Evolutionary conservation across 345 rosid genomes (phyloP).

Genomic region (Atalantia buxifolia): DNA sequence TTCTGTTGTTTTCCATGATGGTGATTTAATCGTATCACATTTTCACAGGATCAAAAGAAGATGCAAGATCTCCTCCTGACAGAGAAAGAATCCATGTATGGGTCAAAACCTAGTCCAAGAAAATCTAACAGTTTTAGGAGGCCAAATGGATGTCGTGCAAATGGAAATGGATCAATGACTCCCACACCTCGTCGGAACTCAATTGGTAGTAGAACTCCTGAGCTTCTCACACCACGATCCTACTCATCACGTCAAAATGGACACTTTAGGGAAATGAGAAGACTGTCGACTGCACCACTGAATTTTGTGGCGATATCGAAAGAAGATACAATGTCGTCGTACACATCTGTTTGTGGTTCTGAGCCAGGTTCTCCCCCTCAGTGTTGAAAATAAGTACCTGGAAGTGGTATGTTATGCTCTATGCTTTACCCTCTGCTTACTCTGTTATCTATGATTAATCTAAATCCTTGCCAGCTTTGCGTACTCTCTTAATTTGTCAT

Average conservation of each 20-base stretch:
- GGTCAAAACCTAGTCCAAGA: slow-evolving; percentile 93
- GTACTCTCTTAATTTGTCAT: background rate
- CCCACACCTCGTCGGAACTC: slow-evolving; percentile 86
- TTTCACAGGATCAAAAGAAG: slow-evolving; percentile 90
- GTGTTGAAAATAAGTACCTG: slow-evolving; percentile 26
- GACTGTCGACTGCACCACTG: slow-evolving; percentile 72
- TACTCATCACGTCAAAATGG: slow-evolving; percentile 91
- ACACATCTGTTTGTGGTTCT: slow-evolving; percentile 79
- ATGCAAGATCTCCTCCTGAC: slow-evolving; percentile 81
- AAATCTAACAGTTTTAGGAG: slow-evolving; percentile 84
- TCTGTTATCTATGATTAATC: too few relatives aligned
- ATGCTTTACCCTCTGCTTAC: background rate
- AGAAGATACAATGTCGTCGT: slow-evolving; percentile 80
- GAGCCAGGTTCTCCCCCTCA: slow-evolving; percentile 87
- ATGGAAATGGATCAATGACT: slow-evolving; percentile 88
- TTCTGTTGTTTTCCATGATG: background rate
- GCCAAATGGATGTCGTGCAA: slow-evolving; percentile 62
- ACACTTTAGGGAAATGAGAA: slow-evolving; percentile 79
- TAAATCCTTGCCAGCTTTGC: too few relatives aligned
- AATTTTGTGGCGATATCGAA: slow-evolving; percentile 84
- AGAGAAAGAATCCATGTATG: slow-evolving; percentile 85
- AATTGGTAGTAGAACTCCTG: slow-evolving; percentile 68
- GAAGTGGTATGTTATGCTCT: slow-evolving; percentile 24
- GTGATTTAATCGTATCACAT: background rate
- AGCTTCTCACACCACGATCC: slow-evolving; percentile 83